Base-by-base conservation (phyloP, 2,329 filamentous ascomycete species). In the Fusarium sp. region DNA sequence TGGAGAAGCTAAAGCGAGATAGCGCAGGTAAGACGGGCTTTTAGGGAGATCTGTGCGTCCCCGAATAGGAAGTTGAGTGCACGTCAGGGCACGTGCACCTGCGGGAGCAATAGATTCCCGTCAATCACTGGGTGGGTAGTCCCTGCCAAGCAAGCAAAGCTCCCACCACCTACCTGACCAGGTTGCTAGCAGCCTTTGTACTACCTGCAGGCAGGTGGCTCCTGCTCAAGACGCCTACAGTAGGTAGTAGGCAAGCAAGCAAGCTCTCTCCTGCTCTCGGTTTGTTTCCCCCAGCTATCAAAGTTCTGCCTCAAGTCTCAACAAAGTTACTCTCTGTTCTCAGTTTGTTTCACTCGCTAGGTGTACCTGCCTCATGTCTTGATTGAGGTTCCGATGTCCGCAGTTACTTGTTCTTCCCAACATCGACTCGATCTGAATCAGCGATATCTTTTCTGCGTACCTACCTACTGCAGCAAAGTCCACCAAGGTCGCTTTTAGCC, bases 21-120 rank as follows among this genome's bases (percentile, higher is more conserved):
- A 69, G 61, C 47, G 52, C 28, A 62, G 51, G 51, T 47, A 46
- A 38, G 37, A 46, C 42, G 40, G 56, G 46, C 38, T 41, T 30
- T 40, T 41, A 61, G 41, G 44, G 62, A 62, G 51, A 62, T 57
- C 66, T 67, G 53, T 67, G 62, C 66, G 49, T 51, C 38, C 60
- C 66, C 28, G 37, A 57, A 67, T 59, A 51, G 44, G 54, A 65
- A 62, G 69, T 60, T 67, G 23, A 54, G 71, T 49, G 49, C 60
- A 58, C 51, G 26, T 42, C 42, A 59, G 47, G 71, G 71, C 60
- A 71, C 69, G 69, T 73, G 71, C 71, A 53, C 45, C 18, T 54
- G 55, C 64, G 65, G 61, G 69, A 69, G 38, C 46, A 37, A 37
- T 54, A 68, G 71, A 72, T 73, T 72, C 61, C 71, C 71, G 67